Conservation (phyloP, 2,329 filamentous ascomycete genomes). For the Penicillium brasilianum region DNA sequence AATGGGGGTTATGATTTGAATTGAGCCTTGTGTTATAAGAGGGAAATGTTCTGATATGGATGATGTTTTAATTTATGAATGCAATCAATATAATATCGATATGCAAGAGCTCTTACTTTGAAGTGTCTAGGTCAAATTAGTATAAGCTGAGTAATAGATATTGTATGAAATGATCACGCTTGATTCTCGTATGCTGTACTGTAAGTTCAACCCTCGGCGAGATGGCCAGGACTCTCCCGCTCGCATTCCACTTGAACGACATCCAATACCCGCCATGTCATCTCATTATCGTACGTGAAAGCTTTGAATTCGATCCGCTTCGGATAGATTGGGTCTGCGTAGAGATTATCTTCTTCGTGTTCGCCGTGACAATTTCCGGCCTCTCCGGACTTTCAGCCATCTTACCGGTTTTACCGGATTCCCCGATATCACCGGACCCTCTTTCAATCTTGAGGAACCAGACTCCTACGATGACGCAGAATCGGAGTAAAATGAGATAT, state of each 20-base stretch:
- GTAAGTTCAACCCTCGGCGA: no score
- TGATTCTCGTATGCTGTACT: no score
- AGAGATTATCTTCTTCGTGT: background rate
- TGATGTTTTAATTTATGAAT: background rate
- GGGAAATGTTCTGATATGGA: background rate
- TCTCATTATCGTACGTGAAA: background rate
- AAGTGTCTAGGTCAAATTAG: no score
- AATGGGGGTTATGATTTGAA: background rate
- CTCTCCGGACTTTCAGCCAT: background rate
- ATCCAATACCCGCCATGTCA: background rate
- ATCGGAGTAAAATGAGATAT: background rate
- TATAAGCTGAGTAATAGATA: no score
- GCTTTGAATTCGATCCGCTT: background rate
- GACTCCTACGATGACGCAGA: background rate
- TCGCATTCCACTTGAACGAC: background rate
- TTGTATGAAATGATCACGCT: background rate
- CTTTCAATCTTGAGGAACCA: background rate
- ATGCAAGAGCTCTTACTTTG: background rate
- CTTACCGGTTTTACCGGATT: constrained; percentile 3
- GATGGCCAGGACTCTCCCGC: background rate
- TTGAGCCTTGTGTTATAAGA: background rate
- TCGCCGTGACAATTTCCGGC: background rate
- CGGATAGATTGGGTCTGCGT: background rate
- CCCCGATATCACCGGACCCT: constrained; percentile 4
- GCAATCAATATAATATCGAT: background rate